Evolutionary conservation across 169 alveolate species (phyloP), one percentile per base, ranked within the genome.

Genomic region (Cryptosporidium viatorum): DNA sequence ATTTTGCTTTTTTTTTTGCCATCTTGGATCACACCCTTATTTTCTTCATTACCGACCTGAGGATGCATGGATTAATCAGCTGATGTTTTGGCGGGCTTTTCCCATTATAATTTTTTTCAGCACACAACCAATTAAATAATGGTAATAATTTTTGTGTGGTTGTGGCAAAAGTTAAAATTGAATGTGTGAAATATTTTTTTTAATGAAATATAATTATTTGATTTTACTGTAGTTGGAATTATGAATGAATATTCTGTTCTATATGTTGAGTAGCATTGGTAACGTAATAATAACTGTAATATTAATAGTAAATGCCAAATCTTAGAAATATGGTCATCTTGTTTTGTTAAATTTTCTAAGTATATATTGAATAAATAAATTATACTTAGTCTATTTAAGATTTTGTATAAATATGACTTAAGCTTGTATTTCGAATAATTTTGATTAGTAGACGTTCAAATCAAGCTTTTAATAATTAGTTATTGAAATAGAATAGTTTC

Each of bases 1-100:
- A 4, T 16, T 65, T 80, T 65, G 69, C n/a, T 18, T 80, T 80
- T 33, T 80, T 65, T 62, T 80, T 80, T 39, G 80, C 62, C 89
- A 80, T 80, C 18, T 33, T 9, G 18, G 1, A 16, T 31, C 8
- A 45, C n/a, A 9, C 41, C 8, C 12, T 69, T 39, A 0, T 35
- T 3, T 41, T 18, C 16, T 43, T 69, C 62, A 41, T 8, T 16
- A 6, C 0, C 0, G 29, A 6, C 31, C 2, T 14, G 14, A 12
- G 29, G 9, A 52, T 52, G 62, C 48, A 52, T 52, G 62, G 3
- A n/a, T 9, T 41, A 41, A 9, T 41, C 3, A 6, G 8, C 14
- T 1, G 35, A 12, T 2, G 37, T n/a, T 10, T 3, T 55, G 67
- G 67, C 67, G 67, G 67, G 67, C 39, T 55, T 16, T 55, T 8